Evolutionary conservation across 306 rosid genomes (phyloP).

Genomic region (Malus fusca): DNA sequence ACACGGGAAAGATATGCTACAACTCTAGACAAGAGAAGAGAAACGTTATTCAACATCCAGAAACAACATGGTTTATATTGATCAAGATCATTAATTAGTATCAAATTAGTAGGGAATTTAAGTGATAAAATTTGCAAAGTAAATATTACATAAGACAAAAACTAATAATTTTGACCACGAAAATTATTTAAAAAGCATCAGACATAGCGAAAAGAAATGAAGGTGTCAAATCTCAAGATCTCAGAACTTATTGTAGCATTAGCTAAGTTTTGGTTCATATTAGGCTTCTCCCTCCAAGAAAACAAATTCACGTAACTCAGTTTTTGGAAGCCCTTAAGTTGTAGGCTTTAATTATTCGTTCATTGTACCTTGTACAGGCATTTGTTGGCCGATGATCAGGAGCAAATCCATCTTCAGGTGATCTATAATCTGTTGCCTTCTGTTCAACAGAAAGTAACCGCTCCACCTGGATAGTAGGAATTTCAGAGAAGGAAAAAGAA

Average conservation of each 20-base stretch:
- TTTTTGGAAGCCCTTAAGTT: neutral
- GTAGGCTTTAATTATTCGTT: neutral
- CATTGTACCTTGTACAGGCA: slow-evolving; percentile 83
- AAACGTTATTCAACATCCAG: slow-evolving; percentile 14
- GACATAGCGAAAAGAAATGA: neutral
- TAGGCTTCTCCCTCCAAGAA: neutral
- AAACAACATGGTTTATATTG: slow-evolving; percentile 10
- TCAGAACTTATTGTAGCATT: neutral
- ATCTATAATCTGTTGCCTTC: slow-evolving; percentile 79
- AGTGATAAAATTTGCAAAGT: neutral
- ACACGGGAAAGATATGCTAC: slow-evolving; percentile 98
- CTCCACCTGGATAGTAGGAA: slow-evolving; percentile 62
- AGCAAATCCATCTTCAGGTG: slow-evolving; percentile 90
- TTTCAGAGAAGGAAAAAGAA: slow-evolving; percentile 1
- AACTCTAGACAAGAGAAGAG: slow-evolving; percentile 52
- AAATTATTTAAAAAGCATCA: neutral
- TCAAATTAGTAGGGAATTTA: neutral
- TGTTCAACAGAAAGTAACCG: slow-evolving; percentile 96
- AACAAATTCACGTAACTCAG: neutral
- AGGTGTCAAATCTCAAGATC: neutral
- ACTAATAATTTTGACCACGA: neutral
- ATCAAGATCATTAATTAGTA: neutral
- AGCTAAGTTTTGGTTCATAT: neutral
- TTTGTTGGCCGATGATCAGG: slow-evolving; percentile 94
- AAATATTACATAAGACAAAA: neutral